These are phyloP conservation scores for Sarocladium kiliense DNA, from an alignment of 2,329 filamentous ascomycete species.

Conservation along the genomic window DNA sequence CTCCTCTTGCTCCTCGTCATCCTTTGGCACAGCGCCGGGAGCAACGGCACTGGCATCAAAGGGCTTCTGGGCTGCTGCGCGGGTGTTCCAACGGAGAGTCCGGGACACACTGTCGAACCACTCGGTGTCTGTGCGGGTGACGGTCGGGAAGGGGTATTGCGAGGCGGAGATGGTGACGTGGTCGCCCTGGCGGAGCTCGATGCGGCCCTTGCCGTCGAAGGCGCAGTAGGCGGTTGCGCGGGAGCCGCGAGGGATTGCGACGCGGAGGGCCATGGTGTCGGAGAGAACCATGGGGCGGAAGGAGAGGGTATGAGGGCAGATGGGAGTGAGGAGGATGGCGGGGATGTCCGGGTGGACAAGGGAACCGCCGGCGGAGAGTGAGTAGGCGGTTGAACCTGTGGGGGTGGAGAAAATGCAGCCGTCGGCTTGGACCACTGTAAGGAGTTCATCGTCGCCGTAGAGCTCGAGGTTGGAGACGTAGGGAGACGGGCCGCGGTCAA, in stretches of 20 bases:
- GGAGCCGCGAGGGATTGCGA: constrained; percentile 77
- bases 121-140: constrained; percentile 81
- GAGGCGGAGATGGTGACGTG: constrained; percentile 94
- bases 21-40: constrained; percentile 28
- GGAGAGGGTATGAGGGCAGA: constrained; percentile 93
- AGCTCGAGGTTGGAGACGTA: constrained; percentile 97
- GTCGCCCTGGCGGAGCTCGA: constrained; percentile 89
- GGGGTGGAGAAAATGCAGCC: constrained; percentile 97
- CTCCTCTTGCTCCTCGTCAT: constrained; percentile 52
- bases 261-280: constrained; percentile 86
- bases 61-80: constrained; percentile 86
- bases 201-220: constrained; percentile 93
- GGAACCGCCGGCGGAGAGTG: constrained; percentile 88
- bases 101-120: constrained; percentile 96
- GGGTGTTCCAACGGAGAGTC: constrained; percentile 90
- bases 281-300: constrained; percentile 98
- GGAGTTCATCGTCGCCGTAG: constrained; percentile 88
- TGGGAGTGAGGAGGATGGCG: constrained; percentile 91
- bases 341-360: constrained; percentile 96
- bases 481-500: constrained; percentile 91
- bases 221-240: constrained; percentile 94
- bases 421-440: constrained; percentile 94
- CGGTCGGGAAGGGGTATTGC: constrained; percentile 95
- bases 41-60: constrained; percentile 55
- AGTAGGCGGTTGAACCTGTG: constrained; percentile 92